Percentiles rank a stretch among this genome's conserved stretches.
These are phyloP conservation scores for Lepraria neglecta DNA, from an alignment of 495 filamentous ascomycete genomes.

Conservation along the genomic window DNA sequence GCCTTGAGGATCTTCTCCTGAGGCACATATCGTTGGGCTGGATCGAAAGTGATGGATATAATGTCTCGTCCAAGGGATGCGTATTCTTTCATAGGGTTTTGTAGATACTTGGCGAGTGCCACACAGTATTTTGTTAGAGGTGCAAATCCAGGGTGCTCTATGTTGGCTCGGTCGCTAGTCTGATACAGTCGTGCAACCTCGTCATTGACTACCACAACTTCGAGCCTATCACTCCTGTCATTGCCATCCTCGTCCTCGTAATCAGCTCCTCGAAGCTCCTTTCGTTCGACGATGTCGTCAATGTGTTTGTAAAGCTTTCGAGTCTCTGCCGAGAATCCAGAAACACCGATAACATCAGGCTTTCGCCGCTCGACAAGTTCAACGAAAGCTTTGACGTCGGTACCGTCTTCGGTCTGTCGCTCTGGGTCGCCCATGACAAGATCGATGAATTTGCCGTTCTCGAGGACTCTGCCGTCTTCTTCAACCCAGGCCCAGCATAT, in stretches of 20 bases:
- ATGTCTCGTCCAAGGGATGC: conserved; percentile 85
- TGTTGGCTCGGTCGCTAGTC: conserved; percentile 71
- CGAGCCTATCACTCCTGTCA: conserved; percentile 61
- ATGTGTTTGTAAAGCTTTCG: conserved; percentile 74
- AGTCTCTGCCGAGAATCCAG: conserved; percentile 85
- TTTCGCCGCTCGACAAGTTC: conserved; percentile 65
- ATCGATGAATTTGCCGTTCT: conserved; percentile 79
- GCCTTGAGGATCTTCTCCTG: conserved; percentile 78
- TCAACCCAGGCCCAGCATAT: conserved; percentile 89
- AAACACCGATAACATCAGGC: conserved; percentile 85
- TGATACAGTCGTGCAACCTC: conserved; percentile 93
- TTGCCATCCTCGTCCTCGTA: conserved; percentile 63
- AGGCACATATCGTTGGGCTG: conserved; percentile 79
- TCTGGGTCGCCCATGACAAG: conserved; percentile 63
- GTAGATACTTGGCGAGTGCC: conserved; percentile 79
- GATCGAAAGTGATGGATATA: conserved; percentile 76
- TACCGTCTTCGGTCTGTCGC: conserved; percentile 55
- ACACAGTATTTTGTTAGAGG: conserved; percentile 82
- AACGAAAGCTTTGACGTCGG: conserved; percentile 59
- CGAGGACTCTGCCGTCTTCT: conserved; percentile 81
- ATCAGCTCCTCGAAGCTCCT: conserved; percentile 64
- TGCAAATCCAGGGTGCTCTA: conserved; percentile 71
- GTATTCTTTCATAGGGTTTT: conserved; percentile 92
- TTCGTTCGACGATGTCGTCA: conserved; percentile 64
- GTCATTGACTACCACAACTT: conserved; percentile 89